phyloP scores from a whole-genome alignment of 192 early-diverging fungal genomes.

The Anaeromyces robustus region DNA sequence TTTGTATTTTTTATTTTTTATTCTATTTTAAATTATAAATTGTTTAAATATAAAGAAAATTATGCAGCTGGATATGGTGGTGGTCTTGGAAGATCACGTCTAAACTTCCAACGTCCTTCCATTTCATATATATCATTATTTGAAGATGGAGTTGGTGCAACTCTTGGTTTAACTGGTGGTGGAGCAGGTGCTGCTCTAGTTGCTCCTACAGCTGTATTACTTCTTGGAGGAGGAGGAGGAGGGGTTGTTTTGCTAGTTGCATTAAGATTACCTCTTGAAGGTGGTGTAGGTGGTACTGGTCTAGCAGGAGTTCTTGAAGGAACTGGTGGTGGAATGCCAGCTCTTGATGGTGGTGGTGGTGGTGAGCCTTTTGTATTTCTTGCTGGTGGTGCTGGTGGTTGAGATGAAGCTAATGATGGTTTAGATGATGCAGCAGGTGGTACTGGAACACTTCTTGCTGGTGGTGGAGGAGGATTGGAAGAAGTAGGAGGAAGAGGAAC shows the following conservation, averaged over 20 bases:
- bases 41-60: too few species aligned
- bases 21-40: too few species aligned
- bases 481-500: background rate
- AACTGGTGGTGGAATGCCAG: background rate
- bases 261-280: background rate
- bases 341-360: background rate
- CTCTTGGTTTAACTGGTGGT: background rate
- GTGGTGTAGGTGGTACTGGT: background rate
- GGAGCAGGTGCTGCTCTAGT: background rate
- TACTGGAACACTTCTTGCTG: background rate
- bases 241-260: background rate
- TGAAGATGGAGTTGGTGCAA: background rate
- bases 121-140: background rate
- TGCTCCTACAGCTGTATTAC: background rate
- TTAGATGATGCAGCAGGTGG: background rate
- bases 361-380: background rate
- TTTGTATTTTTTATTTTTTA: too few species aligned
- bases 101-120: background rate
- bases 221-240: background rate
- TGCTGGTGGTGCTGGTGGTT: background rate
- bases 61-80: background rate
- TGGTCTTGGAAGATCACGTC: background rate
- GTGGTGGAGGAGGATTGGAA: background rate
- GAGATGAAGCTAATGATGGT: too few species aligned
- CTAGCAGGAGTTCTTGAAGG: background rate